Evolutionary conservation across 192 early-diverging fungal genomes (phyloP), one percentile per base, ranked within the genome.

Genomic region (Entomortierella beljakovae): DNA sequence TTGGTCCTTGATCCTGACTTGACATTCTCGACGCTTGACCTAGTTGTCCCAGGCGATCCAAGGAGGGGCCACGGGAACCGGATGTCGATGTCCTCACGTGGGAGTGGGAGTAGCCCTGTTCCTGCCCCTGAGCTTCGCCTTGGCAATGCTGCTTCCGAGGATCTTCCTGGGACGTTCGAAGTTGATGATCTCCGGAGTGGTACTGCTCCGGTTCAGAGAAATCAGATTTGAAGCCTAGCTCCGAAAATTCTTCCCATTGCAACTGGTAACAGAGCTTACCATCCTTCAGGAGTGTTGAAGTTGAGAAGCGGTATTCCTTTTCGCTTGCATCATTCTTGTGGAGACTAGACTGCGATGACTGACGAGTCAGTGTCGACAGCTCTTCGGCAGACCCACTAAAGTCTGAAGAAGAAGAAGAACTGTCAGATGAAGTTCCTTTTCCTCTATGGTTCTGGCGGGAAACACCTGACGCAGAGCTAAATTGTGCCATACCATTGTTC

Each of bases 201-300:
- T 2, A 34, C 64, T 66, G 63, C 49, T 66, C 64, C 48, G 71
- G 64, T 60, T 74, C 62, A 64, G 70, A 10, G 49, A 61, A 33
- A 56, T 67, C 64, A 68, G 73, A 68, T 62, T 64, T 64, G 61
- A 77, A 77, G 10, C 73, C 73, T 32, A 77, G 42, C 35, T 77
- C 64, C 28, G 73, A 77, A 64, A 77, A 77, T 42, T 77, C 52
- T 23, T 77, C 66, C 73, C 73, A 77, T 64, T 69, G 73, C 53
- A 77, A 34, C 61, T 77, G 65, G 66, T 77, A 68, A 33, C 64
- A 64, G 73, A 77, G 73, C 73, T 68, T 77, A 77, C 73, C 73
- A 77, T 77, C 73, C 73, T 68, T 77, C 66, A 77, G 37, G 49
- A 77, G 73, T 34, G 73, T 77, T 42, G 66, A 65, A 37, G 73